Evolutionary conservation across 495 filamentous ascomycete genomes (phyloP).

Genomic region (Penicillium ucsense): DNA sequence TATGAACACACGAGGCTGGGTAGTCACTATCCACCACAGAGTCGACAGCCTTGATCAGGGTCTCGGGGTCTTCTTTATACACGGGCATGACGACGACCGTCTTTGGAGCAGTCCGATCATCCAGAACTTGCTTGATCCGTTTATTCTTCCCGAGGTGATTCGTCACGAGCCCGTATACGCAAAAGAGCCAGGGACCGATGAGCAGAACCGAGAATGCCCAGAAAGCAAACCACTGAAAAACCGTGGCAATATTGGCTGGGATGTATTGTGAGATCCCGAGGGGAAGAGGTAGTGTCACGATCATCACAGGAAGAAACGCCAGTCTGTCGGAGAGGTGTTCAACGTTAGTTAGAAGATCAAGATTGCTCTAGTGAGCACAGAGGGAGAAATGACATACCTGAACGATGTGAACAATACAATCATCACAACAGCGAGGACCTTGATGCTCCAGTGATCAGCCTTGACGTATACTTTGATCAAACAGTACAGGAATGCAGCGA

Average conservation of each 20-base stretch:
- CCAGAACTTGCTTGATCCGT: conserved; percentile 72
- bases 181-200: conserved; percentile 85
- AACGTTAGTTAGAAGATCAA: too few species aligned
- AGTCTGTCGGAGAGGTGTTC: conserved; percentile 36
- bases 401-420: conserved; percentile 61
- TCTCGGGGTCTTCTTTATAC: conserved; percentile 82
- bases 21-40: conserved; percentile 95
- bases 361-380: neutral
- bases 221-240: conserved; percentile 93
- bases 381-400: conserved; percentile 43
- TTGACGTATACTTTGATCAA: conserved; percentile 81
- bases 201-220: conserved; percentile 84
- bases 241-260: conserved; percentile 51
- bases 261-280: conserved; percentile 57
- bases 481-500: conserved; percentile 88
- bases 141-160: conserved; percentile 73
- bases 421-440: conserved; percentile 65
- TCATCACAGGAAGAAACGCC: conserved; percentile 88
- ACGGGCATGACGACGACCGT: conserved; percentile 97
- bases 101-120: conserved; percentile 82
- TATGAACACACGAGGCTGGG: conserved; percentile 83
- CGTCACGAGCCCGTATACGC: conserved; percentile 81
- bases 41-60: conserved; percentile 82
- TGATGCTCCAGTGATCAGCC: conserved; percentile 77
- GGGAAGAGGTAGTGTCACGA: conserved; percentile 87